Evolutionary conservation across 1,139 yeast species (phyloP).

Genomic region (Yamadazyma mexicana): DNA sequence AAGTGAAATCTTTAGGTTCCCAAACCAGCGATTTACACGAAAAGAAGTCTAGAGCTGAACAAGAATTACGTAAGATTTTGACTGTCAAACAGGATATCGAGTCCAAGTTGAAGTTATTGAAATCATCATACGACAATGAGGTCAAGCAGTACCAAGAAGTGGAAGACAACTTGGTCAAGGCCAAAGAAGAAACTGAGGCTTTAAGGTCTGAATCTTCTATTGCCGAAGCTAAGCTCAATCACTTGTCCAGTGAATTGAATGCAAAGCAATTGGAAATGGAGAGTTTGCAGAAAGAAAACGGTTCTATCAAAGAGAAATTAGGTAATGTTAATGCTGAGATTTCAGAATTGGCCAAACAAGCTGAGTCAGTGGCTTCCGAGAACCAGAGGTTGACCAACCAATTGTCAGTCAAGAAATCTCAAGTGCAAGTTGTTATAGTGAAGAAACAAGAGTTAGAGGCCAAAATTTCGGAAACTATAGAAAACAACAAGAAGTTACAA

Average conservation of each 20-base stretch:
- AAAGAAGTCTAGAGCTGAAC: slow-evolving; percentile 72
- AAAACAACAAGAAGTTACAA: slow-evolving; percentile 23
- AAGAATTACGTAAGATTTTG: slow-evolving; percentile 67
- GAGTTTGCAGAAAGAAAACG: slow-evolving; percentile 65
- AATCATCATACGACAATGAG: slow-evolving; percentile 76
- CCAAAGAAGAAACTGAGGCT: slow-evolving; percentile 70
- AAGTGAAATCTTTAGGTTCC: slow-evolving; percentile 71
- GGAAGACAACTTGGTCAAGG: slow-evolving; percentile 55
- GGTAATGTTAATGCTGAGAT: slow-evolving; percentile 68
- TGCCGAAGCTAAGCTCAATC: slow-evolving; percentile 78
- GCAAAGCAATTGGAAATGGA: slow-evolving; percentile 61
- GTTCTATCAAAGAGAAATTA: slow-evolving; percentile 64
- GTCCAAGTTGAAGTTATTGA: slow-evolving; percentile 61
- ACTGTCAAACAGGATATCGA: slow-evolving; percentile 72
- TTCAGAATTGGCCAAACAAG: slow-evolving; percentile 55
- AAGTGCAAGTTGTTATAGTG: slow-evolving; percentile 59
- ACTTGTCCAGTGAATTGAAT: slow-evolving; percentile 67
- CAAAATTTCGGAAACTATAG: slow-evolving; percentile 29
- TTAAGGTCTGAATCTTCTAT: slow-evolving; percentile 75
- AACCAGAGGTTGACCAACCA: slow-evolving; percentile 62
- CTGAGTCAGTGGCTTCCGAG: slow-evolving; percentile 52
- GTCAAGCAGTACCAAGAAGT: slow-evolving; percentile 72
- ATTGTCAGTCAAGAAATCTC: slow-evolving; percentile 66
- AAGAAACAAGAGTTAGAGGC: slow-evolving; percentile 50
- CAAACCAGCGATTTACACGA: slow-evolving; percentile 74